Conservation (phyloP, 1,284 basidiomycete genomes). For the Papiliotrema flavescens region DNA sequence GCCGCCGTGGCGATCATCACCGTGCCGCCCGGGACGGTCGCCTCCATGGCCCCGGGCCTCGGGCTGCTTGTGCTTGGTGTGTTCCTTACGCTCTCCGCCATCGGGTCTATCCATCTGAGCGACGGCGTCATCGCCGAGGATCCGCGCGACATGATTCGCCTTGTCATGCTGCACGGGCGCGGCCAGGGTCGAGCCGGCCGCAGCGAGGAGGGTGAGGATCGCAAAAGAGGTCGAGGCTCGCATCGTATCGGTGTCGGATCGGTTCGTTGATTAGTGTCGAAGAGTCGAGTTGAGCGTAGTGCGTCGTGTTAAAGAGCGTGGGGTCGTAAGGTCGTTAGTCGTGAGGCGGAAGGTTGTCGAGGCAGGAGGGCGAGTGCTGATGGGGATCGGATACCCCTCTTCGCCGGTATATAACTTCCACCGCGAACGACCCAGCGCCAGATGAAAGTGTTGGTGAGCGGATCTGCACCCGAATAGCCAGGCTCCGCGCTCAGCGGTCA, state of each 20-base stretch:
- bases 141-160: background rate
- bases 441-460: background rate
- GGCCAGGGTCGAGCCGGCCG: conserved; percentile 13
- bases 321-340: conserved; percentile 15
- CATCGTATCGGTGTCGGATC: conserved; percentile 9
- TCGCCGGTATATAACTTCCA: background rate
- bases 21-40: no score
- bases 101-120: no score
- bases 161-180: conserved; percentile 1
- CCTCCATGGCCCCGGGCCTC: no score
- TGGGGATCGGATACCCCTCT: background rate
- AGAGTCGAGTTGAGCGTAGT: conserved; percentile 4
- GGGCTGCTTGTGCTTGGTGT: no score
- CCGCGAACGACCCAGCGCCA: no score
- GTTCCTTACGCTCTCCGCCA: no score
- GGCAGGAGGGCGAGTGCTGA: background rate
- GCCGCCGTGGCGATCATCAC: background rate
- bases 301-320: conserved; percentile 4
- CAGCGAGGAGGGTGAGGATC: conserved; percentile 26
- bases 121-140: no score
- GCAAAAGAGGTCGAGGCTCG: conserved; percentile 26
- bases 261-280: conserved; percentile 3
- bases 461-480: background rate
- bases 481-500: background rate
- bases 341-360: background rate